phyloP scores from a whole-genome alignment of 2,329 filamentous ascomycete species.

The Pseudofabraea citricarpa region DNA sequence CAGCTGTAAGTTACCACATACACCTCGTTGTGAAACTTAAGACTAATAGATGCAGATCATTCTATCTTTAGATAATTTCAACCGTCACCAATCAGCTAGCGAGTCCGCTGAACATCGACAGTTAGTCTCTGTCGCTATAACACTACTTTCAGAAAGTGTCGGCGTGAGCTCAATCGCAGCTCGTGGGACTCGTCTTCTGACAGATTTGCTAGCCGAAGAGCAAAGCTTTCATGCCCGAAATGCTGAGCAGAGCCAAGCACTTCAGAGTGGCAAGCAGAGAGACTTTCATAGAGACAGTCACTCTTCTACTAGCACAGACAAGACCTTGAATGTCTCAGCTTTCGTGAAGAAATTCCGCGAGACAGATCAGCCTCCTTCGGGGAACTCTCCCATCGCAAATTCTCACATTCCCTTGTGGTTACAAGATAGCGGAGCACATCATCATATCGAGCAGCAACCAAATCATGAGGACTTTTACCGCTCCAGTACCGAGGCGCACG shows the following conservation, averaged over 20 bases:
- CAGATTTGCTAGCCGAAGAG: conserved; percentile 26
- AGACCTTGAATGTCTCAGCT: conserved; percentile 21
- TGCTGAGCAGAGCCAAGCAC: conserved; percentile 2
- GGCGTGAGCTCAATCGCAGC: conserved; percentile 33
- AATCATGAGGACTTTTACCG: conserved; percentile 1
- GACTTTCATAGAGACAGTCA: conserved; percentile 1
- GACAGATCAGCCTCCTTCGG: conserved; percentile 9
- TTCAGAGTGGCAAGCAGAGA: conserved; percentile 1
- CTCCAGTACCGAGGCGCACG: not conserved
- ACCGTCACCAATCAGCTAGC: conserved; percentile 16
- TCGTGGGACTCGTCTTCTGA: conserved; percentile 32
- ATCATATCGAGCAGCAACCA: conserved; percentile 10
- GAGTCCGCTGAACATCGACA: conserved; percentile 28
- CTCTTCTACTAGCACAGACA: conserved; percentile 4
- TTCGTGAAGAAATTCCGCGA: conserved; percentile 27
- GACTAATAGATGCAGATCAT: conserved; percentile 17
- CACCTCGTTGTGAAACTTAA: not conserved
- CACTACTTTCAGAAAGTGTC: conserved; percentile 26
- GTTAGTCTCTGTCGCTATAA: conserved; percentile 28
- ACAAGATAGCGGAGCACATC: conserved; percentile 6
- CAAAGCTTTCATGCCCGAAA: conserved; percentile 3
- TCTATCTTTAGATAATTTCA: conserved; percentile 26
- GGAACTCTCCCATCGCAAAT: conserved; percentile 7
- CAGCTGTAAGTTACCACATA: conserved; percentile 10
- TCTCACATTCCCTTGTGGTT: conserved; percentile 12